phyloP scores from a whole-genome alignment of 345 rosid species.

The Lepidium aucheri region DNA sequence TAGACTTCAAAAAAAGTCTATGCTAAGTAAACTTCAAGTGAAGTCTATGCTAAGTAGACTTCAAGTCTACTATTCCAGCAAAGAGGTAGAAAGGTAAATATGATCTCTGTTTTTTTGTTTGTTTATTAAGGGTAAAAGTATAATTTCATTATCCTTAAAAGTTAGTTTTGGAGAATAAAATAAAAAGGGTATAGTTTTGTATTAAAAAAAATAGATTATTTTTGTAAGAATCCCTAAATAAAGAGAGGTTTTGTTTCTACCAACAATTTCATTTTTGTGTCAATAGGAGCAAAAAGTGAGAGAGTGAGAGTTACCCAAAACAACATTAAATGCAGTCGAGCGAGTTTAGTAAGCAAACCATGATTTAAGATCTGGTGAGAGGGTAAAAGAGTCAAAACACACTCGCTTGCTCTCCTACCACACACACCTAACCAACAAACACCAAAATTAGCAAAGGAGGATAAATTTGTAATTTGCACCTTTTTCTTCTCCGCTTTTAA shows the following conservation, averaged over 20 bases:
- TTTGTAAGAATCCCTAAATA: too few relatives aligned
- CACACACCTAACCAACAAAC: conserved; percentile 28
- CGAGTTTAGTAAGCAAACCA: not conserved
- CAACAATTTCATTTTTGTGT: not conserved
- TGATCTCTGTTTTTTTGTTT: too few relatives aligned
- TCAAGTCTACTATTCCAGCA: too few relatives aligned
- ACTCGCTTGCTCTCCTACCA: conserved; percentile 6
- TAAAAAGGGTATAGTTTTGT: too few relatives aligned
- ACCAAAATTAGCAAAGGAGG: conserved; percentile 23
- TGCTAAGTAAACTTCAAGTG: too few relatives aligned
- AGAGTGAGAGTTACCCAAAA: not conserved
- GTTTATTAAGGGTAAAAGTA: too few relatives aligned
- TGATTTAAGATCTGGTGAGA: not conserved
- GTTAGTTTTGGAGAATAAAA: too few relatives aligned
- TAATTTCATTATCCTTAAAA: too few relatives aligned
- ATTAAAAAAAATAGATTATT: too few relatives aligned
- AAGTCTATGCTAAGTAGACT: too few relatives aligned
- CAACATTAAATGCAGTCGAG: not conserved
- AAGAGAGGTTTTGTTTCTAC: not conserved
- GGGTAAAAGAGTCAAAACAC: conserved; percentile 9
- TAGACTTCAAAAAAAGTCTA: too few relatives aligned
- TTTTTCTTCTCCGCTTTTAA: conserved; percentile 11
- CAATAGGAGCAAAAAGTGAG: not conserved
- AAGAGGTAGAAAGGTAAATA: too few relatives aligned
- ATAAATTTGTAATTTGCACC: conserved; percentile 12